These are phyloP conservation scores for Starmerella potacharoeniae DNA, from an alignment of 805 yeast genomes.

Conservation along the genomic window DNA sequence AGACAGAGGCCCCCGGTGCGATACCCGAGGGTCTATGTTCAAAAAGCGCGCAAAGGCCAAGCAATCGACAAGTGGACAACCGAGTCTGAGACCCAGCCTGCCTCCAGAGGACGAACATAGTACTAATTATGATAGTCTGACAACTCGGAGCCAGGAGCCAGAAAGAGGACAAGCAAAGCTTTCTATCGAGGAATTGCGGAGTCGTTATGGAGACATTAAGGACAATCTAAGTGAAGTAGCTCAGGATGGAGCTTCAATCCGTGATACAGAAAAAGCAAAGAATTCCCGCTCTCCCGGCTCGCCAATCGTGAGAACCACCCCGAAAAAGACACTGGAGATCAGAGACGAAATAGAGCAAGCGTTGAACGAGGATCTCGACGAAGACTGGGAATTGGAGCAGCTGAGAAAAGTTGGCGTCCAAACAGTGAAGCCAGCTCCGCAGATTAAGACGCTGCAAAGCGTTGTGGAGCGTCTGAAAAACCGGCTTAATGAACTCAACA, in stretches of 20 bases:
- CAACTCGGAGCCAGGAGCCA: neutral
- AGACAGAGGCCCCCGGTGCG: neutral
- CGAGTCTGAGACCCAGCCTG: neutral
- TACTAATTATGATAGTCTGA: neutral
- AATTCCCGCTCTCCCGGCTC: no score
- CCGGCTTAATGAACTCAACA: neutral
- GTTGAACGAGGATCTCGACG: neutral
- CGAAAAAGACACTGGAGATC: neutral
- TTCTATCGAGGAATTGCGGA: neutral
- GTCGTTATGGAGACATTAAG: neutral
- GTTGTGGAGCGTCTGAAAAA: neutral
- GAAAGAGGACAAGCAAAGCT: neutral
- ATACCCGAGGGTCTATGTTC: slow-evolving; percentile 8
- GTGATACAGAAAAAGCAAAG: no score
- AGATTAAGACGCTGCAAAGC: neutral
- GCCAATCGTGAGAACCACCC: neutral
- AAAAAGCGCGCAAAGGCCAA: slow-evolving; percentile 14
- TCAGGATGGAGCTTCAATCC: no score
- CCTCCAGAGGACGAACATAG: neutral
- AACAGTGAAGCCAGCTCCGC: neutral
- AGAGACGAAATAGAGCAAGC: neutral
- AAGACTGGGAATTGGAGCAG: slow-evolving; percentile 15
- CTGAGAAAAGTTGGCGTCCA: slow-evolving; percentile 9
- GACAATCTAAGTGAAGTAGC: no score
- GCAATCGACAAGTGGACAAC: neutral